Conservation (phyloP, 352 stramenopile species). For the Pythium apleroticum region DNA sequence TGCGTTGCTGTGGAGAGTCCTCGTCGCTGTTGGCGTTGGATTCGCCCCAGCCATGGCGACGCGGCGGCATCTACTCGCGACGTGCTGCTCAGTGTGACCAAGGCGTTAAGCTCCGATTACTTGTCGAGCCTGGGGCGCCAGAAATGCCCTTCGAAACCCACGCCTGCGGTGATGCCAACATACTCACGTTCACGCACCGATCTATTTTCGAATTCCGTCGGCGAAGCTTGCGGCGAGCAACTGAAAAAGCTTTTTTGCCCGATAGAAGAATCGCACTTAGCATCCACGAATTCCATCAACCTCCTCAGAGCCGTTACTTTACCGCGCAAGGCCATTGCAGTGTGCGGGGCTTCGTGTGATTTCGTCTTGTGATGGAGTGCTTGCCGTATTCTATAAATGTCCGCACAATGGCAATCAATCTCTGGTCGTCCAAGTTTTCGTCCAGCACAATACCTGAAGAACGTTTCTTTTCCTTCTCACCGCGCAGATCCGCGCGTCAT, state of each 20-base stretch:
- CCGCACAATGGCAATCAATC: background rate
- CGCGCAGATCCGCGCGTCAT: background rate
- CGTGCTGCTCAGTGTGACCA: background rate
- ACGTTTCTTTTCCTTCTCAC: background rate
- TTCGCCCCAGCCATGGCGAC: slow-evolving; percentile 14
- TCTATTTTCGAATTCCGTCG: background rate
- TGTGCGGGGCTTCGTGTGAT: too few relatives aligned
- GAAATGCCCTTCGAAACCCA: background rate
- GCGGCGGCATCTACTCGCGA: slow-evolving; percentile 5
- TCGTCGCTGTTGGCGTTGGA: slow-evolving; percentile 1
- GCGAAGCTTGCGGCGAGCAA: background rate
- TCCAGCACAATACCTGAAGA: background rate
- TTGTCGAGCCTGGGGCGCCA: background rate
- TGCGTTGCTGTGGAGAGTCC: background rate
- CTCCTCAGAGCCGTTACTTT: background rate
- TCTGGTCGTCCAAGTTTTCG: background rate
- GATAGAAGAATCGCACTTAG: too few relatives aligned
- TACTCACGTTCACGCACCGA: background rate
- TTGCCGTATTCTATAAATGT: too few relatives aligned
- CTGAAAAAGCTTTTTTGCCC: too few relatives aligned
- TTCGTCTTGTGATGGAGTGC: background rate
- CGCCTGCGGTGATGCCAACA: background rate
- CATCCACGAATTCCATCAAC: too few relatives aligned
- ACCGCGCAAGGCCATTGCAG: too few relatives aligned
- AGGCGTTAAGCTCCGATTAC: background rate